Percentiles rank a stretch among this genome's conserved stretches.
Evolutionary conservation across 2,329 filamentous ascomycete genomes (phyloP).

Genomic region (Diaporthe humulicola): DNA sequence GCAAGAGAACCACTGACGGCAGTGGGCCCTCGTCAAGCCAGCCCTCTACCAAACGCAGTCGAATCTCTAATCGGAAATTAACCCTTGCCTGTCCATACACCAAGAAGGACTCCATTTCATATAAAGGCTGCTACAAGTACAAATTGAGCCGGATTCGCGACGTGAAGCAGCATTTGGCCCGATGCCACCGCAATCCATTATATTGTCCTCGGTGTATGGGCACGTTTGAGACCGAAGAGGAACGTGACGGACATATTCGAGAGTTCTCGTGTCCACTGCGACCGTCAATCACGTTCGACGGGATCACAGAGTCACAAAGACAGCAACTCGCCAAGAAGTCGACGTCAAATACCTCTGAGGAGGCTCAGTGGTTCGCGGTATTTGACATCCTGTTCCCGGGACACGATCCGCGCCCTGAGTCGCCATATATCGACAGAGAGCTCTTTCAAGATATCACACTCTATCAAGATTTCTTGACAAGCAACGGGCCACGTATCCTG

Average conservation of each 20-base stretch:
- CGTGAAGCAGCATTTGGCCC: slow-evolving; percentile 24
- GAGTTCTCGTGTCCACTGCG: neutral
- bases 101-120: slow-evolving; percentile 26
- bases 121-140: slow-evolving; percentile 17
- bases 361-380: slow-evolving; percentile 29
- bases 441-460: neutral
- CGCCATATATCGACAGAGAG: slow-evolving; percentile 4
- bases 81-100: slow-evolving; percentile 32
- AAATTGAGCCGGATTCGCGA: slow-evolving; percentile 15
- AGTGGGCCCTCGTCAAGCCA: neutral
- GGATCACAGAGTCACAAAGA: neutral
- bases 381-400: slow-evolving; percentile 33
- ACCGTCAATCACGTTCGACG: neutral
- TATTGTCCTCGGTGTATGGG: slow-evolving; percentile 28
- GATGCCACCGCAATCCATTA: neutral
- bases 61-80: neutral
- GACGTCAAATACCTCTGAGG: neutral
- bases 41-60: neutral
- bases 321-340: neutral
- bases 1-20: rapidly evolving
- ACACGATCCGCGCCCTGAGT: neutral
- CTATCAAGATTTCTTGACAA: slow-evolving; percentile 10
- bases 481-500: neutral
- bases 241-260: neutral
- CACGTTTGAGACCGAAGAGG: neutral